Conservation (phyloP, 306 rosid species). For the Lathyrus oleraceus region DNA sequence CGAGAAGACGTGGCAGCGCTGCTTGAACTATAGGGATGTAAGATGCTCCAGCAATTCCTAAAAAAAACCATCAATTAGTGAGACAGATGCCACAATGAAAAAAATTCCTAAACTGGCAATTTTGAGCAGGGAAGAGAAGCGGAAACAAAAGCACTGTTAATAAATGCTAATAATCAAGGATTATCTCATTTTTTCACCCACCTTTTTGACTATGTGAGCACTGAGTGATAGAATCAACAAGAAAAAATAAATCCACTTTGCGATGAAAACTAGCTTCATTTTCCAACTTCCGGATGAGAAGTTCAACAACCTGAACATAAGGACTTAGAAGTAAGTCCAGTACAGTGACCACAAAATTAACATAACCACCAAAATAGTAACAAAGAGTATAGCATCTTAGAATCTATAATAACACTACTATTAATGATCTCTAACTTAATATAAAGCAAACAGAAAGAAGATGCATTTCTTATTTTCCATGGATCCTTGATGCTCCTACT, state of each 20-base stretch:
- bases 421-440: constrained; percentile 15
- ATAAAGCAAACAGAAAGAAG: constrained; percentile 17
- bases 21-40: constrained; percentile 94
- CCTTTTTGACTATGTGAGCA: constrained; percentile 94
- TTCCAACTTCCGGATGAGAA: constrained; percentile 93
- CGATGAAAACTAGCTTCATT: constrained; percentile 87
- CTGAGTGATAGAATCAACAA: constrained; percentile 97
- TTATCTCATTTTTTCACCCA: constrained; percentile 23
- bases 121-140: background rate
- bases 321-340: constrained; percentile 33
- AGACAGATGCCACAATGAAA: constrained; percentile 5
- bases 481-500: constrained; percentile 30
- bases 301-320: constrained; percentile 88
- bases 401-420: constrained; percentile 15
- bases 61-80: constrained; percentile 29
- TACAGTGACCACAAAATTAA: constrained; percentile 20
- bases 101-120: constrained; percentile 26
- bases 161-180: constrained; percentile 19
- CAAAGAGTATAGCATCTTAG: background rate
- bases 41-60: constrained; percentile 98
- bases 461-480: constrained; percentile 10
- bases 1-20: constrained; percentile 94
- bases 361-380: constrained; percentile 17
- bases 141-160: background rate
- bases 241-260: constrained; percentile 93